Base-by-base conservation (phyloP, 2,329 filamentous ascomycete genomes). In the Clarireedia paspali region DNA sequence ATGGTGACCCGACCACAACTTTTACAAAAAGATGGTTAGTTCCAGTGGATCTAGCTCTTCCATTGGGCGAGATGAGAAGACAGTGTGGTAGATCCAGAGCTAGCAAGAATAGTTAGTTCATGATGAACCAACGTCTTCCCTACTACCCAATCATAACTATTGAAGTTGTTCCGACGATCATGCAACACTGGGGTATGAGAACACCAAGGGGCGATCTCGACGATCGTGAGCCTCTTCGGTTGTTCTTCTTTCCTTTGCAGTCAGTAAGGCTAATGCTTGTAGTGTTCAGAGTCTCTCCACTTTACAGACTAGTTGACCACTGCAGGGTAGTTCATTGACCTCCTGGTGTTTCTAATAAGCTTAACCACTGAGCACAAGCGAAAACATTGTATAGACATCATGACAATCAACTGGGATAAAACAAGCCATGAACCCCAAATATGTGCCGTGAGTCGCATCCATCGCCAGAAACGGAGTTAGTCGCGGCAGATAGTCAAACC, bases 371-470 rank as follows among this genome's bases (percentile, higher is more conserved):
- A 23, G 26, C 17, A 38, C 49, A 49, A 54, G 52, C 44, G 39
- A 20, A 42, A 42, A 42, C 39, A 42, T 27, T 54, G 27, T 54
- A n/a, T 55, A 36, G 38, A 44, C 24, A 55, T 55, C 53, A 50
- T 36, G 14, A 23, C 20, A 4, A 42, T 30, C 34, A 17, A 10
- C 34, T 10, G 20, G 34, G 34, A 48, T 49, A 30, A 27, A 54
- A n/a, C 44, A 34, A 39, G 26, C 14, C 38, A 36, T 42, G 6
- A 15, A 6, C 40, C 20, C 39, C 2, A 15, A 30, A 2, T 42
- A 23, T n/a, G 15, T 34, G 12, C n/a, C 26, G n/a, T 12, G 17
- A 53, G 27, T 50, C 52, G 46, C 46, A 42, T 20, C 34, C n/a
- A 49, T 48, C 36, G 6, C 38, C 17, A 20, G 15, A 50, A 50